Evolutionary conservation across 345 rosid genomes (phyloP), one percentile per base, ranked within the genome.

Genomic region (Bruguiera sexangula): DNA sequence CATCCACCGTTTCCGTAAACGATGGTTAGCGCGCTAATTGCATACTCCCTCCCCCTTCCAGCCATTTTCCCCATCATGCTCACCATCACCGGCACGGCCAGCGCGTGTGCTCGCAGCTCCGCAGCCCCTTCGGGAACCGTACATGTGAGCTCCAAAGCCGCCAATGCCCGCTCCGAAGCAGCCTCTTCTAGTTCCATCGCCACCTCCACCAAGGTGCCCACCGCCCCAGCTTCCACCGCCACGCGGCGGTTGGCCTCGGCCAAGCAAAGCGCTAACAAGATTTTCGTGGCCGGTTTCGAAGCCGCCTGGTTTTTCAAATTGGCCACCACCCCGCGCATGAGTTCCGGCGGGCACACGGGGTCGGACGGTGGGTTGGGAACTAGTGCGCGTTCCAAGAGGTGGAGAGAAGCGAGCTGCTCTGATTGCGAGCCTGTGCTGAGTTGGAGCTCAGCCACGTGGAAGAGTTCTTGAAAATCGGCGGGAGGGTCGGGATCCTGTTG

Each of bases 41-140:
- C 98, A 70, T 90, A 89, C 71, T 93, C 96, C 70, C 85, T 75
- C 16, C 98, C 98, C 43, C 98, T 86, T 2, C 89, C 97, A 8
- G 85, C 80, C 78, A 90, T 71, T 70, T 80, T 84, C 65, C 92
- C 96, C 98, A 93, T 93, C 80, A 88, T 90, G 0, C 89, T 71
- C 61, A 93, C 98, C 97, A 93, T 93, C 69, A 84, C 96, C 10
- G 97, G 98, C 53, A 93, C 96, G 8, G 91, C 89, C 73, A 93
- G 84, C 6, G 91, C 93, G 73, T 90, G 98, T 24, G 83, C 75
- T 16, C 92, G 80, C 77, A 88, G 82, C 83, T 89, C 92, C 62
- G 89, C 90, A 24, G 93, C 91, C 26, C 96, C 97, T 72, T 85
- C 89, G 3, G 72, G 69, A 59, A 90, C 92, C 69, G 89, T 93